Evolutionary conservation across 306 rosid species (phyloP).

Genomic region (Fagus sylvatica): DNA sequence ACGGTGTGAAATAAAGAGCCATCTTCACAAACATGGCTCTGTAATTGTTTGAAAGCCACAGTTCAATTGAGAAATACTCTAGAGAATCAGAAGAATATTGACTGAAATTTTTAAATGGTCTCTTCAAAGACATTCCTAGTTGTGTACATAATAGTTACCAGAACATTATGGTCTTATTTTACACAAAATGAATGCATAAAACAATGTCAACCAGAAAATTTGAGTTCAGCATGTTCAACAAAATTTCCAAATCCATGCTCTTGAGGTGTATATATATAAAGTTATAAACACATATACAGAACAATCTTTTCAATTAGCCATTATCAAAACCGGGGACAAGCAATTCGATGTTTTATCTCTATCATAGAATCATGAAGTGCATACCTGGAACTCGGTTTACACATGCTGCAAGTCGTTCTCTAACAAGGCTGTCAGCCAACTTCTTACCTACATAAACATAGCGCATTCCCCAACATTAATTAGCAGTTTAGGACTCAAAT

Average conservation of each 20-base stretch:
- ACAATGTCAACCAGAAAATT: background rate
- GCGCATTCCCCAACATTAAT: background rate
- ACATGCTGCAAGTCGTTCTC: slow-evolving; percentile 94
- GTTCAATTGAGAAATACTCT: background rate
- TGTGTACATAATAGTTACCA: background rate
- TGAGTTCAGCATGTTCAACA: background rate
- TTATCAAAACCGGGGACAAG: background rate
- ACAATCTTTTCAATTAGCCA: background rate
- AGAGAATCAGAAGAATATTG: background rate
- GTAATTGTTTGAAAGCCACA: background rate
- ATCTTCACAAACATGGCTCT: background rate
- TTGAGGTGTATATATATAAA: too few species aligned
- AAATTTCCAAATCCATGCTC: background rate
- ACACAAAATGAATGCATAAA: background rate
- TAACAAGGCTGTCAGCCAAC: slow-evolving; percentile 81
- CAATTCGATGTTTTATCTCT: background rate
- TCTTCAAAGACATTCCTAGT: background rate
- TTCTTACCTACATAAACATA: slow-evolving; percentile 65
- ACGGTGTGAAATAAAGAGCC: background rate
- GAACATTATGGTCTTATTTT: background rate
- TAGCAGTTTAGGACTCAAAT: background rate
- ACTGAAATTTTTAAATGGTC: background rate
- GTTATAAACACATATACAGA: background rate
- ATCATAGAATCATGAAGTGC: background rate
- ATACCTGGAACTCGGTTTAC: slow-evolving; percentile 86